Evolutionary conservation across 2,329 filamentous ascomycete species (phyloP), one percentile per base, ranked within the genome.

Genomic region (Aspergillus transmontanensis): DNA sequence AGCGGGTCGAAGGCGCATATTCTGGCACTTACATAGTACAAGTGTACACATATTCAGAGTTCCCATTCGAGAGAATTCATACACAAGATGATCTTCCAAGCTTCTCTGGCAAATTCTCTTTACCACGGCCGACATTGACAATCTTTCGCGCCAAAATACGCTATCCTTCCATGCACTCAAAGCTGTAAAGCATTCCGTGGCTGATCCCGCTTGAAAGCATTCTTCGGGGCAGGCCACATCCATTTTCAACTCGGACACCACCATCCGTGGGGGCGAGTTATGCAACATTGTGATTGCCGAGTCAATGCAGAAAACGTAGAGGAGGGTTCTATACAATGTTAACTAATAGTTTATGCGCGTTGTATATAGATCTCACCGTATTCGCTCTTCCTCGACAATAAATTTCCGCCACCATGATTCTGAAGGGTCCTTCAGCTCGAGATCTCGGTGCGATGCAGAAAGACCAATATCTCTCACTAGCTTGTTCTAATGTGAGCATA

Each of bases 271-370:
- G 3, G 72, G 69, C 6, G 67, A 68, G 36, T 73, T 72, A 65
- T 74, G 68, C 48, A 75, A 65, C n/a, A 72, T 72, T 3, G 68
- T 68, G n/a, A 71, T 68, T 14, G 72, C 72, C 3, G 67, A 66
- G 51, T 75, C 73, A 23, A 75, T 69, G 12, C 74, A 57, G 46
- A 73, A 75, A 7, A 73, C 64, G n/a, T 68, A 74, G 9, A 62
- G 69, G 2, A 72, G 53, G 11, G 71, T 68, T 28, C 72, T 73
- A 39, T 16, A 3, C 12, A 36, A 21, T 30, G 10, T 67, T 16
- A 68, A 56, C 14, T 30, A 19, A 7, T 5, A 39, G 5, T 19
- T 3, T 5, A 54, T 23, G 23, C 5, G 6, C 21, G 19, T 19
- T 30, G 12, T 5, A 51, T 41, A 57, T 23, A 0, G 6, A 30